Base-by-base conservation (phyloP, 257 asterid genomes). In the Solanum clarkiae region DNA sequence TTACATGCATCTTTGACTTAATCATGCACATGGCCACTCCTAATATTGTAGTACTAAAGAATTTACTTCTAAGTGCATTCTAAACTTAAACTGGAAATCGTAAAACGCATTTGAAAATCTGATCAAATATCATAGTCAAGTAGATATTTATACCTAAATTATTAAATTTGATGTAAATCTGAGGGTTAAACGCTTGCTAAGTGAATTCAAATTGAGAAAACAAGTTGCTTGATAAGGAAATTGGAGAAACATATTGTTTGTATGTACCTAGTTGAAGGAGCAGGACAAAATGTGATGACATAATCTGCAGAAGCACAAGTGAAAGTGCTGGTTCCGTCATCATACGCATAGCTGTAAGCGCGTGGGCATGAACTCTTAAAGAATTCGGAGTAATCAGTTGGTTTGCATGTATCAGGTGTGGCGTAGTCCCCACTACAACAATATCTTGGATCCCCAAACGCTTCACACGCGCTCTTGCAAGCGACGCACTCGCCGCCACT, bases 401-500 rank as follows among this genome's bases (percentile, higher is more conserved):
- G 92, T 53, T 42, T 68, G 83, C 92, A 90, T 1, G 91, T 88
- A 75, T 90, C 88, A 1, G 92, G 92, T 7, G 87, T 88, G 55
- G 81, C 88, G n/a, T 81, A 87, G n/a, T 40, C 81, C 20, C 91
- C 92, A 82, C 86, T 87, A 80, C 92, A 90, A 56, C 92, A 90
- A 47, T 88, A 90, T 32, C 62, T 80, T 1, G 91, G 86, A 10
- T 87, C 89, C 5, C 79, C 77, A 7, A 89, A 87, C 3, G 89
- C 91, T 6, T 81, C 90, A 42, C 91, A 90, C 75, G 97, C 97
- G 89, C 97, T 93, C 63, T 63, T 92, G 57, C 97, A 93, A 22
- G 96, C 96, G 80, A 92, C 93, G 83, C 86, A 18, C 79, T 80
- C 84, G 14, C 45, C 54, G 7, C 29, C n/a, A 8, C 85, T 49